Percentiles rank a stretch among this genome's conserved stretches.
These are phyloP conservation scores for Hypoxylon sp. DNA, from an alignment of 2,329 filamentous ascomycete species.

Conservation along the genomic window DNA sequence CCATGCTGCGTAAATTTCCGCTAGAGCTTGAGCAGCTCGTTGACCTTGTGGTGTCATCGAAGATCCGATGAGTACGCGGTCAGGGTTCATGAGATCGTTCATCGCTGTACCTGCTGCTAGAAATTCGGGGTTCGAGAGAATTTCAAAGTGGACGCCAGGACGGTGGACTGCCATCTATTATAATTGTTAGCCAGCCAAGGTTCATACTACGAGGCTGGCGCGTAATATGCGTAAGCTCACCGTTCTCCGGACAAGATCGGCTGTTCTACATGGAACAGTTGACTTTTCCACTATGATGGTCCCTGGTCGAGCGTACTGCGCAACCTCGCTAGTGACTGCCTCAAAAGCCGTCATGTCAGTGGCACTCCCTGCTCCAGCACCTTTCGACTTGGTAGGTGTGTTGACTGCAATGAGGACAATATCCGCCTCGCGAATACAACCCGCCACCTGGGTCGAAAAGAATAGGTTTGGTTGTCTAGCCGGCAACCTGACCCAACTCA, in stretches of 20 bases:
- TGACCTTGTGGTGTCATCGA: conserved; percentile 71
- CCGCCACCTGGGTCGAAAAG: conserved; percentile 78
- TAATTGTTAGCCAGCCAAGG: conserved; percentile 5
- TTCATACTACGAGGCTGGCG: not conserved
- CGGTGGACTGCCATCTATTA: conserved; percentile 69
- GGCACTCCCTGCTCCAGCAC: conserved; percentile 77
- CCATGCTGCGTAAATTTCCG: conserved; percentile 79
- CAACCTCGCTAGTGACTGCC: conserved; percentile 76
- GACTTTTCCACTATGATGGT: conserved; percentile 87
- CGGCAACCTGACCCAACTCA: conserved; percentile 53
- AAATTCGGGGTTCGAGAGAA: conserved; percentile 87
- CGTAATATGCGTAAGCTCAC: conserved; percentile 60
- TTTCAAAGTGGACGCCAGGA: conserved; percentile 77
- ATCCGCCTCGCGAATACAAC: conserved; percentile 76
- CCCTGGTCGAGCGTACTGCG: conserved; percentile 73
- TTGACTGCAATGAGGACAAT: conserved; percentile 83
- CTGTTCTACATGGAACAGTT: conserved; percentile 83
- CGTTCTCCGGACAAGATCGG: conserved; percentile 77
- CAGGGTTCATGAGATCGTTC: conserved; percentile 77
- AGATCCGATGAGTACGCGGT: conserved; percentile 82
- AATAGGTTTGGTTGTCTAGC: conserved; percentile 75
- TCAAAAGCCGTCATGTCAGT: conserved; percentile 82
- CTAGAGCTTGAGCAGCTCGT: conserved; percentile 74
- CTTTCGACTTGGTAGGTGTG: conserved; percentile 81
- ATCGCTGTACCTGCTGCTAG: conserved; percentile 84